phyloP scores from a whole-genome alignment of 78 protist species.

The Corallochytrium limacisporum region DNA sequence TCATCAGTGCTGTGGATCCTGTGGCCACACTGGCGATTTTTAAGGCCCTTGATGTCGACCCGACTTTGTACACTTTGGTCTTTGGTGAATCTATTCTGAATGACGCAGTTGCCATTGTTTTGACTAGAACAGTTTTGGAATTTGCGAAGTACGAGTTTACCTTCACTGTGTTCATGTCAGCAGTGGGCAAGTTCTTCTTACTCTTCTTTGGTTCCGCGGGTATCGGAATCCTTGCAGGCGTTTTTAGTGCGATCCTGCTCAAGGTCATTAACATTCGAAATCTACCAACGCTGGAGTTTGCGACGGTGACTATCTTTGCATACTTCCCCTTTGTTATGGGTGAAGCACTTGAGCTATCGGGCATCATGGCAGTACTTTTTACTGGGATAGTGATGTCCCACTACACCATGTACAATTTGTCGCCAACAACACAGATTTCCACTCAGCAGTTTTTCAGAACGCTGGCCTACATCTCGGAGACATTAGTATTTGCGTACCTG shows the following conservation, averaged over 20 bases:
- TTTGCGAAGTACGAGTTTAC: neutral
- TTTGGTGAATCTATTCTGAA: constrained; percentile 83
- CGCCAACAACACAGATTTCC: constrained; percentile 1
- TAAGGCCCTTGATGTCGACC: constrained; percentile 54
- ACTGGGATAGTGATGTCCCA: constrained; percentile 41
- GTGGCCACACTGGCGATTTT: constrained; percentile 82
- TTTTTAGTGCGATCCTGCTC: constrained; percentile 16
- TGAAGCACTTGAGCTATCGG: constrained; percentile 16
- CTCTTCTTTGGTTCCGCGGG: constrained; percentile 29
- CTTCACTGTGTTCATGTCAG: neutral
- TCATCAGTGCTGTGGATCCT: constrained; percentile 80
- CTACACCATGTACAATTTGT: constrained; percentile 42
- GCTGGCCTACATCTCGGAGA: no score
- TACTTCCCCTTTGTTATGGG: constrained; percentile 10
- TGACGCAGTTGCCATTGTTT: constrained; percentile 78
- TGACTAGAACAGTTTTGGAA: constrained; percentile 12
- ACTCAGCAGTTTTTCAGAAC: no score
- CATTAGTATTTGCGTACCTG: neutral
- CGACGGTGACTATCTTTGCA: neutral
- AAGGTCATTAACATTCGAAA: neutral
- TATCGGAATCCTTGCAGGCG: constrained; percentile 27
- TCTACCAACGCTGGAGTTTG: neutral
- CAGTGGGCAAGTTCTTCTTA: constrained; percentile 25
- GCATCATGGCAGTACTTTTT: constrained; percentile 47
- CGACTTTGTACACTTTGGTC: constrained; percentile 57